Base-by-base conservation (phyloP, 163 green algal species). In the Scenedesmus sp. region DNA sequence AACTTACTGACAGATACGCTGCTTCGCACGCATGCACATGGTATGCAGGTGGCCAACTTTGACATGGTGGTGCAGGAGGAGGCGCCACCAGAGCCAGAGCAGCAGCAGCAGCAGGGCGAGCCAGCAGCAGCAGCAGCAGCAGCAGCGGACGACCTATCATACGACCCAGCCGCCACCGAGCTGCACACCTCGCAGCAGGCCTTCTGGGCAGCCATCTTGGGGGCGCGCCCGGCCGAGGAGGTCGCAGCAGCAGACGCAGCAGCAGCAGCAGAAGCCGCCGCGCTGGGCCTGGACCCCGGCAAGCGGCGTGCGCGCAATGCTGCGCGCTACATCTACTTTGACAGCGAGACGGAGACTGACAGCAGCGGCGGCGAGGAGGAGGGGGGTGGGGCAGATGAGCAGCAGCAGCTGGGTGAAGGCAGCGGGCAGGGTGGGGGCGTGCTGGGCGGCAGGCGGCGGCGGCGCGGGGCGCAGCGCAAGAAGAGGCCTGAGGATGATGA, bases 11-110 rank as follows among this genome's bases (percentile, higher is more conserved):
- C 66, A 76, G 1, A 76, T 18, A 16, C 12, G 66, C 15, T 76
- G 66, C 66, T 76, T 4, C 12, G 0, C 2, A 18, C 18, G 0
- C 3, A n/a, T 46, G 34, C 34, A 46, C 34, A 46, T 46, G 34
- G 34, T 46, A 10, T 52, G 8, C 92, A 94, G 92, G 92, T 94
- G 12, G 94, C 94, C 57, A 95, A 96, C 74, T 96, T 96, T 84
- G 91, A 95, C 54, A 93, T 96, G 87, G 88, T 92, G 86, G 92
- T 92, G 56, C 74, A 86, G 66, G 34, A 52, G 52, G 59, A 93
- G 77, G 62, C 91, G 34, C 55, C 55, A 23, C n/a, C 84, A 82
- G 54, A 85, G 87, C 56, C 81, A 18, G 67, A 90, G 34, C 56
- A 88, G 18, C 56, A 77, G 64, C 73, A 82, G 89, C 23, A 16